Evolutionary conservation across 1,284 basidiomycete species (phyloP).

Genomic region (Cryptococcus deneoformans): DNA sequence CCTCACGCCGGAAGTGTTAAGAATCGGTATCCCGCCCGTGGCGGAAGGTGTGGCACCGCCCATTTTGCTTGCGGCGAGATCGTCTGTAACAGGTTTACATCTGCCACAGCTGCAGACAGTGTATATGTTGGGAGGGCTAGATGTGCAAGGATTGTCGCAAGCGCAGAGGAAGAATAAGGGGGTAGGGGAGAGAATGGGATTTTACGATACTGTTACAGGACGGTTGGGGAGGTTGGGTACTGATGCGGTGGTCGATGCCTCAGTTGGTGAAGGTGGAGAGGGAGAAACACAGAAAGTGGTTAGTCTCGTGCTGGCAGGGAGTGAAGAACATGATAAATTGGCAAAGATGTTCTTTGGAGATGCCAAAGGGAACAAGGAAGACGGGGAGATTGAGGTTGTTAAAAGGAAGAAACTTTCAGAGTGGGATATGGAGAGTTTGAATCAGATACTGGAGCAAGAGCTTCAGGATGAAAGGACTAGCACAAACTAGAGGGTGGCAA

Average conservation of each 20-base stretch:
- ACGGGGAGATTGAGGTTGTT: slow-evolving; percentile 1
- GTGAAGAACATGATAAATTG: slow-evolving; percentile 22
- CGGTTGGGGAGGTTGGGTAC: slow-evolving; percentile 33
- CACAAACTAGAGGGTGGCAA: no score
- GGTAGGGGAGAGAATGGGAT: slow-evolving; percentile 1
- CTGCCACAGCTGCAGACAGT: slow-evolving; percentile 27
- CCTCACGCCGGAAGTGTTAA: slow-evolving; percentile 24
- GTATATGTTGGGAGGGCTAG: slow-evolving; percentile 33
- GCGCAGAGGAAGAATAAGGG: slow-evolving; percentile 16
- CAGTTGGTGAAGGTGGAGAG: not conserved
- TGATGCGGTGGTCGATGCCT: not conserved
- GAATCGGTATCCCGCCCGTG: slow-evolving; percentile 2
- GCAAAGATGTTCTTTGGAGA: slow-evolving; percentile 20
- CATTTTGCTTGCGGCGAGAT: slow-evolving; percentile 20
- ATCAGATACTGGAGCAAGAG: slow-evolving; percentile 4
- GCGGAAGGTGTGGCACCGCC: slow-evolving; percentile 5
- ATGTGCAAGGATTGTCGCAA: slow-evolving; percentile 16
- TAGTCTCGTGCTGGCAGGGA: slow-evolving; percentile 20
- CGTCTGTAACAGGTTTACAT: slow-evolving; percentile 29
- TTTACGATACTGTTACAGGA: slow-evolving; percentile 27
- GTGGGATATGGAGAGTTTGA: slow-evolving; percentile 17
- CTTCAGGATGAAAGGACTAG: not conserved
- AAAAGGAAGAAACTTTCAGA: no score
- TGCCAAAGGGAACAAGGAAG: not conserved
- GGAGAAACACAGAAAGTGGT: slow-evolving; percentile 22